Percentiles rank a stretch among this genome's conserved stretches.
phyloP scores from a whole-genome alignment of 495 filamentous ascomycete species.

The Lophiotrema nucula region DNA sequence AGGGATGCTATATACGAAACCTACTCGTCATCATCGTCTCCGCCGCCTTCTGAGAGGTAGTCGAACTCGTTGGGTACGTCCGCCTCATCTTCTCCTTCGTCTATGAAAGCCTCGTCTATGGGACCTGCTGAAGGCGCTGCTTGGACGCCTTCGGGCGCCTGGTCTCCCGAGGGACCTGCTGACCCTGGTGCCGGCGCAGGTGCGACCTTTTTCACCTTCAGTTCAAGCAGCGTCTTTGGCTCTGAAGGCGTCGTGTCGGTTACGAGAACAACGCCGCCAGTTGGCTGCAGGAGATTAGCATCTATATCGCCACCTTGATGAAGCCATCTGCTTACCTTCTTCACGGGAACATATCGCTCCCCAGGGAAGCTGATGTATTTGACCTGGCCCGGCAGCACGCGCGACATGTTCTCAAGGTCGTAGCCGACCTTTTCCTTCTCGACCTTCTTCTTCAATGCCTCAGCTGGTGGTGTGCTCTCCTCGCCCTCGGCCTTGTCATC shows the following conservation, averaged over 20 bases:
- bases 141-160: conserved; percentile 40
- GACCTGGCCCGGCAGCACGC: conserved; percentile 88
- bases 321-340: conserved; percentile 64
- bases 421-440: conserved; percentile 98
- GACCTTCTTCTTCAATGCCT: conserved; percentile 70
- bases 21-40: conserved; percentile 31
- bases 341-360: conserved; percentile 88
- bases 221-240: conserved; percentile 73
- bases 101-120: conserved; percentile 67
- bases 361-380: conserved; percentile 90
- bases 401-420: conserved; percentile 93
- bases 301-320: neutral
- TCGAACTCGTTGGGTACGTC: conserved; percentile 77
- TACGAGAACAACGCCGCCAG: conserved; percentile 87
- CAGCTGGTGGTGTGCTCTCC: conserved; percentile 42
- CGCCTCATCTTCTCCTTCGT: conserved; percentile 87
- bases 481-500: conserved; percentile 48
- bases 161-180: conserved; percentile 43
- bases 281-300: conserved; percentile 67
- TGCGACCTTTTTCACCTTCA: conserved; percentile 78
- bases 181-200: conserved; percentile 44
- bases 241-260: conserved; percentile 81
- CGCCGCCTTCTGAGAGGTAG: conserved; percentile 56
- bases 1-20: too few species aligned
- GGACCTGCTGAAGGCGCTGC: conserved; percentile 46